Evolutionary conservation across 1,139 yeast species (phyloP).

Genomic region (Suhomyces choctaworum): DNA sequence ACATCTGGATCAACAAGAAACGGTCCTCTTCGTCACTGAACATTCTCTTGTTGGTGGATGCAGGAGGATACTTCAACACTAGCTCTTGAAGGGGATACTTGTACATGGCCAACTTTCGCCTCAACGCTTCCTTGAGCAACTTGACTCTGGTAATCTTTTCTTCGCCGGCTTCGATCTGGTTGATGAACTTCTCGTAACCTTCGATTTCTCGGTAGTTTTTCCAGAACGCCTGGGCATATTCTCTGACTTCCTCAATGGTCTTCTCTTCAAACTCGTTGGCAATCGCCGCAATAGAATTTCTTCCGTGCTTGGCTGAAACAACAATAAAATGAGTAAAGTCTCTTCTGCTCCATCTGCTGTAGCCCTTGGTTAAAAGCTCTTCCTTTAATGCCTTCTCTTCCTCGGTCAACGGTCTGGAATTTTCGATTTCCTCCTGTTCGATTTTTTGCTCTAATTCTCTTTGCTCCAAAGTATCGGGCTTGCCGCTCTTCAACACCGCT

Average conservation of each 20-base stretch:
- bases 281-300: slow-evolving; percentile 61
- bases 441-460: slow-evolving; percentile 55
- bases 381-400: slow-evolving; percentile 63
- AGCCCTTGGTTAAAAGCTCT: slow-evolving; percentile 58
- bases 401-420: slow-evolving; percentile 65
- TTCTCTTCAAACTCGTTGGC: slow-evolving; percentile 67
- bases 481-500: slow-evolving; percentile 49
- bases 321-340: slow-evolving; percentile 70
- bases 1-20: slow-evolving; percentile 63
- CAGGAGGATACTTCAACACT: slow-evolving; percentile 59
- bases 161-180: slow-evolving; percentile 75
- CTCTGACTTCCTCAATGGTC: slow-evolving; percentile 64
- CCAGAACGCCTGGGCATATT: slow-evolving; percentile 72
- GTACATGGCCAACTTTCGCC: slow-evolving; percentile 62
- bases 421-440: slow-evolving; percentile 62
- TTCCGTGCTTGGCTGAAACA: slow-evolving; percentile 64
- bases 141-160: slow-evolving; percentile 59
- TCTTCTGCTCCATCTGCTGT: slow-evolving; percentile 65
- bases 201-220: slow-evolving; percentile 61
- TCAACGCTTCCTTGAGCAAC: slow-evolving; percentile 64
- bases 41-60: slow-evolving; percentile 54
- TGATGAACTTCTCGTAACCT: slow-evolving; percentile 67
- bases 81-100: slow-evolving; percentile 66
- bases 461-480: slow-evolving; percentile 41
- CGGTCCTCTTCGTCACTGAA: slow-evolving; percentile 77